These are phyloP conservation scores for Podaxis mareebaensis DNA, from an alignment of 768 basidiomycete species.

Conservation along the genomic window DNA sequence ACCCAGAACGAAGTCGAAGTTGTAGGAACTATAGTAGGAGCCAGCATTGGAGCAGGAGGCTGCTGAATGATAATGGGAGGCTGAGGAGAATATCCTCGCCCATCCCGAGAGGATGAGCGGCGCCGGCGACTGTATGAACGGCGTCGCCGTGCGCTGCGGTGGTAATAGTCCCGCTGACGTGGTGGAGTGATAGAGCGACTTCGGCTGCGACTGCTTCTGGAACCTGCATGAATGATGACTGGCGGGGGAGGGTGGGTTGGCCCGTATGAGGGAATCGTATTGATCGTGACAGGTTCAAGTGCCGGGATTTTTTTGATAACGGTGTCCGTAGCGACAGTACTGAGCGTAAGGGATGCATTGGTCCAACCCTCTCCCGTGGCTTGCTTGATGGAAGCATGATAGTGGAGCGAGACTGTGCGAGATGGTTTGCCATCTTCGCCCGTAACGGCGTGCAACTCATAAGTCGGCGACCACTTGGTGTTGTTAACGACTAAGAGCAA, in stretches of 20 bases:
- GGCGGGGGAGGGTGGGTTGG: not conserved
- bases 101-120: too few relatives aligned
- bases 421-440: slow-evolving; percentile 42
- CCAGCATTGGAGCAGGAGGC: not conserved
- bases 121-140: not conserved
- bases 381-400: slow-evolving; percentile 54
- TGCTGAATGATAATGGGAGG: not conserved
- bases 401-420: slow-evolving; percentile 47
- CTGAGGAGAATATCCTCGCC: not conserved
- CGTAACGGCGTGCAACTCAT: slow-evolving; percentile 58
- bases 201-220: not conserved
- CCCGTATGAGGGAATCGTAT: not conserved
- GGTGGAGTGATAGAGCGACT: not conserved
- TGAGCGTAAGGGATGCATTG: slow-evolving; percentile 50
- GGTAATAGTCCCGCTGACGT: not conserved
- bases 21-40: not conserved
- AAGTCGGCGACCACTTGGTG: slow-evolving; percentile 54
- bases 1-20: not conserved
- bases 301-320: slow-evolving; percentile 1
- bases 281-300: not conserved
- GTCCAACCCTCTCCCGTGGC: slow-evolving; percentile 64
- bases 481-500: slow-evolving; percentile 46
- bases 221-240: not conserved
- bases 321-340: slow-evolving; percentile 39
- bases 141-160: not conserved